phyloP scores from a whole-genome alignment of 805 yeast species.

The Kurtzmaniella cleridarum region DNA sequence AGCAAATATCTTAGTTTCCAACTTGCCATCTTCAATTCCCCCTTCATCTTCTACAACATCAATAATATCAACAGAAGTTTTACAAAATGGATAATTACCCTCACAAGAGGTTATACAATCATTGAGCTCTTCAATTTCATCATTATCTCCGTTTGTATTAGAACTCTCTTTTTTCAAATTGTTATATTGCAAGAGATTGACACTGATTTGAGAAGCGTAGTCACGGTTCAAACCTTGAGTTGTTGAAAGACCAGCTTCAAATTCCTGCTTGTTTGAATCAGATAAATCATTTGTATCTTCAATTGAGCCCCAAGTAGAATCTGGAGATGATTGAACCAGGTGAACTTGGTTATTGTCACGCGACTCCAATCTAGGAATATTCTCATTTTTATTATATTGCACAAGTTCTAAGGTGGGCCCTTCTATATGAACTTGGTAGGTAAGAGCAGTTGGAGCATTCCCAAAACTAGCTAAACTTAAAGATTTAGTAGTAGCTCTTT shows the following conservation, averaged over 20 bases:
- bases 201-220: background rate
- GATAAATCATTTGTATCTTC: background rate
- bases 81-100: background rate
- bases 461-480: constrained; percentile 14
- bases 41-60: background rate
- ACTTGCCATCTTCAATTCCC: constrained; percentile 7
- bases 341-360: background rate
- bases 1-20: constrained; percentile 2
- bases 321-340: background rate
- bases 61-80: background rate
- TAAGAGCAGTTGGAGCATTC: constrained; percentile 15
- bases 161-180: background rate
- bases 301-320: background rate
- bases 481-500: constrained; percentile 8
- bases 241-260: background rate
- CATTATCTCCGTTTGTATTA: constrained; percentile 2
- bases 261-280: background rate
- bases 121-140: constrained; percentile 3
- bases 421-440: constrained; percentile 12
- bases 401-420: constrained; percentile 10
- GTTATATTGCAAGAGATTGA: background rate
- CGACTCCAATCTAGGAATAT: constrained; percentile 2
- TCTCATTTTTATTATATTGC: background rate
- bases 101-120: background rate
- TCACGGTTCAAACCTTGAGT: background rate